These are phyloP conservation scores for Lipomyces chichibuensis DNA, from an alignment of 805 yeast genomes.

Conservation along the genomic window DNA sequence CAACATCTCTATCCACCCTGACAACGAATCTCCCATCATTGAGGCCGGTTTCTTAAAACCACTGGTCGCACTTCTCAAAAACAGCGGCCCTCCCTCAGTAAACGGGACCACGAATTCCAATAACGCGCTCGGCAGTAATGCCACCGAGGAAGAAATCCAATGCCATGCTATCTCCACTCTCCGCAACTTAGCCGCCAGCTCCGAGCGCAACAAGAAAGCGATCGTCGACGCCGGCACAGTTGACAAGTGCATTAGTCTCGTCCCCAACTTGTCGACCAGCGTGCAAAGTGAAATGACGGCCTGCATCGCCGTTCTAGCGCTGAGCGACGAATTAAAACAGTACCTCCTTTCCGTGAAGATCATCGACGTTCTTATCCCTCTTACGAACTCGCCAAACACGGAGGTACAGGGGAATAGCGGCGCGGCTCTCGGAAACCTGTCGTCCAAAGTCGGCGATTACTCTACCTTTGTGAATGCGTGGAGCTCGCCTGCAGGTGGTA, in stretches of 20 bases:
- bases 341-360: constrained; percentile 81
- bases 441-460: constrained; percentile 87
- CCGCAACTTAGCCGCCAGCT: constrained; percentile 92
- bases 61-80: constrained; percentile 72
- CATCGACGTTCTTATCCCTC: constrained; percentile 84
- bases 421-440: constrained; percentile 94
- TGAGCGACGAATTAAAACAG: constrained; percentile 91
- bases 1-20: constrained; percentile 94
- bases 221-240: constrained; percentile 95
- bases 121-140: constrained; percentile 10
- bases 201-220: constrained; percentile 89
- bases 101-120: constrained; percentile 10
- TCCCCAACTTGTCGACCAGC: constrained; percentile 79
- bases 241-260: constrained; percentile 85
- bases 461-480: constrained; percentile 76
- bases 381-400: constrained; percentile 81
- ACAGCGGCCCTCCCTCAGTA: constrained; percentile 53
- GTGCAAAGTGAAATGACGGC: constrained; percentile 97
- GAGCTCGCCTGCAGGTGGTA: constrained; percentile 80
- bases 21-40: constrained; percentile 91
- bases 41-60: constrained; percentile 97
- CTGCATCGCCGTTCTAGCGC: constrained; percentile 92
- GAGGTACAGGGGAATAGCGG: constrained; percentile 99
- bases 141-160: constrained; percentile 83
- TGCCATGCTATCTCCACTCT: constrained; percentile 97